Conservation (phyloP, 306 rosid genomes). For the Cicer chorassanicum region DNA sequence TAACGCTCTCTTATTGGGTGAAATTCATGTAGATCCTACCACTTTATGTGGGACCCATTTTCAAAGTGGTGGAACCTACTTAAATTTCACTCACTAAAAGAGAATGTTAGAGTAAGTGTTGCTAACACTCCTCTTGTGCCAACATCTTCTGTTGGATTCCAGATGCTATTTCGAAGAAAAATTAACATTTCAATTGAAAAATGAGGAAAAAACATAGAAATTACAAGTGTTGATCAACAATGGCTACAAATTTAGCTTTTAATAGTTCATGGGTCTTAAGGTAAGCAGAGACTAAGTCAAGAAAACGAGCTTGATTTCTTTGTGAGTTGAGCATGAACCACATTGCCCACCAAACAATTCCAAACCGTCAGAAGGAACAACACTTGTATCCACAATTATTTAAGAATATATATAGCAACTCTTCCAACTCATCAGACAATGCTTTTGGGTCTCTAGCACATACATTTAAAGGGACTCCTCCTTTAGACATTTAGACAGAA, state of each 20-base stretch:
- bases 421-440: background rate
- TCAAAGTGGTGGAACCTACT: background rate
- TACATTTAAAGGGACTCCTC: background rate
- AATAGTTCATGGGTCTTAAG: background rate
- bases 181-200: slow-evolving; percentile 21
- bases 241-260: background rate
- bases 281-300: background rate
- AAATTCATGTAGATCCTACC: background rate
- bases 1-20: background rate
- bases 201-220: background rate
- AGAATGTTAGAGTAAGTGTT: background rate
- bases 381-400: background rate
- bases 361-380: background rate
- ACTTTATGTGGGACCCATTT: background rate
- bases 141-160: slow-evolving; percentile 10
- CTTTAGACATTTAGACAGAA: background rate
- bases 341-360: background rate
- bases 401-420: background rate
- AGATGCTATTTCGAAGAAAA: slow-evolving; percentile 1
- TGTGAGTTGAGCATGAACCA: background rate
- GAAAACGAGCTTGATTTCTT: background rate
- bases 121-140: background rate
- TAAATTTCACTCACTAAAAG: background rate
- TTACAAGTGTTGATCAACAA: background rate
- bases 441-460: background rate